Conservation (phyloP, 106 monocot genomes). For the Dendrobium catenatum region DNA sequence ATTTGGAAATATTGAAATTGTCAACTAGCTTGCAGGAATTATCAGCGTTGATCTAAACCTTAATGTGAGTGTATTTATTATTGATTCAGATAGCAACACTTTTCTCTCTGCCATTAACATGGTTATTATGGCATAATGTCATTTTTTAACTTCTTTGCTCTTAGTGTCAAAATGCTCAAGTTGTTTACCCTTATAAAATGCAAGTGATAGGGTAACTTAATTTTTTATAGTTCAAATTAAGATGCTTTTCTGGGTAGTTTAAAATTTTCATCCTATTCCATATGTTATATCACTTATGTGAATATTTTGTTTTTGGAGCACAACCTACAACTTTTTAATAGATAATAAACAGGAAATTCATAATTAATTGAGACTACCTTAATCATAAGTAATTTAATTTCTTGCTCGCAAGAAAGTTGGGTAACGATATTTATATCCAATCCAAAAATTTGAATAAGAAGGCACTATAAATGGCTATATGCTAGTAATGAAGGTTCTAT, state of each 20-base stretch:
- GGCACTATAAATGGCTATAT: neutral
- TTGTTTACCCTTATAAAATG: neutral
- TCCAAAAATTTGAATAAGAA: neutral
- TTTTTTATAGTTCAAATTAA: neutral
- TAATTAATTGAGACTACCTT: neutral
- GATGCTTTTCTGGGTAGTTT: neutral
- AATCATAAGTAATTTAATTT: neutral
- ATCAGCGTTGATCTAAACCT: neutral
- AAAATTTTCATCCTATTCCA: neutral
- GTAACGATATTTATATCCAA: neutral
- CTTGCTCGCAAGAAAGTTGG: neutral
- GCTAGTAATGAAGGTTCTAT: neutral
- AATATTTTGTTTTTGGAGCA: neutral
- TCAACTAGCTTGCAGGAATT: neutral
- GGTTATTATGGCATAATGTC: neutral
- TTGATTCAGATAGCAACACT: neutral
- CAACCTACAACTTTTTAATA: neutral
- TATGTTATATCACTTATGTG: neutral
- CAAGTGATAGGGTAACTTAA: neutral
- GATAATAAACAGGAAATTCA: neutral
- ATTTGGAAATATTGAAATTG: neutral
- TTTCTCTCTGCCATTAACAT: neutral
- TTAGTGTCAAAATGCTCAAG: neutral
- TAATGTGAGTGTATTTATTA: neutral
- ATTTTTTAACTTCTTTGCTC: neutral